Conservation (phyloP, 768 basidiomycete genomes). For the Scleroderma citrinum region DNA sequence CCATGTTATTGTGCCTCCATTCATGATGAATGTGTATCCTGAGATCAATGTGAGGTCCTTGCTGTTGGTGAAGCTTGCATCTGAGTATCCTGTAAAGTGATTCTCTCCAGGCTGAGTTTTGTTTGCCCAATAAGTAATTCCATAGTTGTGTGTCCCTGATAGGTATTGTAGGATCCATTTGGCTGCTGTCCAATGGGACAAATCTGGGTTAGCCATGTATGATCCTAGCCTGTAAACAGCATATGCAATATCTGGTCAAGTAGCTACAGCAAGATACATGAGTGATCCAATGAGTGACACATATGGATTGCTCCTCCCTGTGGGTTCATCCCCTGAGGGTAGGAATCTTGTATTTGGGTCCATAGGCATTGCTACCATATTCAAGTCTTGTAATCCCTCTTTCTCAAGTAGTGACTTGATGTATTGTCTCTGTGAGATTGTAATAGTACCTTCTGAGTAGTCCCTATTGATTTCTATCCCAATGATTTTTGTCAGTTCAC, state of each 20-base stretch:
- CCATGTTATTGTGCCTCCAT: conserved; percentile 26
- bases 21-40: conserved; percentile 21
- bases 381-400: not conserved
- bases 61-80: conserved; percentile 24
- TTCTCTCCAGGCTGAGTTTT: conserved; percentile 1
- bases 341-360: not conserved
- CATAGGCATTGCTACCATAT: conserved; percentile 2
- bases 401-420: not conserved
- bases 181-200: conserved; percentile 7
- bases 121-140: not conserved
- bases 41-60: conserved; percentile 15
- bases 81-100: conserved; percentile 9
- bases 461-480: conserved; percentile 2
- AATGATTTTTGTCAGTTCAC: conserved; percentile 9
- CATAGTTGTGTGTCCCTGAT: not conserved
- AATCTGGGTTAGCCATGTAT: conserved; percentile 6
- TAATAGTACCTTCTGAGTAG: not conserved
- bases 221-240: conserved; percentile 6
- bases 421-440: conserved; percentile 3
- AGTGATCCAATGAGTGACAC: conserved; percentile 12
- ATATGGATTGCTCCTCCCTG: not conserved
- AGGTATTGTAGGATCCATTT: conserved; percentile 14
- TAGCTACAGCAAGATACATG: conserved; percentile 16
- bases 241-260: conserved; percentile 9
- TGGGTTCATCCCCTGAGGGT: not conserved